Conservation (phyloP, 2,329 filamentous ascomycete species). For the Atkinsonella hypoxylon region DNA sequence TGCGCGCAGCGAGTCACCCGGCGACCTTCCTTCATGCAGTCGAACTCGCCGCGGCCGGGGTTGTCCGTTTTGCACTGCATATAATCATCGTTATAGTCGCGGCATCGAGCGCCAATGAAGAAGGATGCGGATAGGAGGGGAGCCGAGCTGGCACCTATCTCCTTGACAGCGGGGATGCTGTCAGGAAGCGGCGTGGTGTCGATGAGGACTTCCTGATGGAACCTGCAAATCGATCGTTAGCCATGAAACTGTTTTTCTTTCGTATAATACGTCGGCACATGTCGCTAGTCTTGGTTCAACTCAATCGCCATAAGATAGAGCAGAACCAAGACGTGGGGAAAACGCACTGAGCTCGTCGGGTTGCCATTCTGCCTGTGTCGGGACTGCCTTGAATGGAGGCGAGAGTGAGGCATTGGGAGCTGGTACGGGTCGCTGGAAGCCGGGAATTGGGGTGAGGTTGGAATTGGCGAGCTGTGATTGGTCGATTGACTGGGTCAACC, state of each 20-base stretch:
- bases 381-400: conserved; percentile 16
- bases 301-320: background rate
- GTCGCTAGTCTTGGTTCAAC: background rate
- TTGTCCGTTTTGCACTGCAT: conserved; percentile 99
- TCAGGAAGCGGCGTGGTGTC: conserved; percentile 93
- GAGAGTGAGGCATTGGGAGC: conserved; percentile 17
- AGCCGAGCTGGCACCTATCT: conserved; percentile 86
- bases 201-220: conserved; percentile 86
- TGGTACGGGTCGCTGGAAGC: conserved; percentile 1
- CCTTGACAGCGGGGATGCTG: conserved; percentile 82
- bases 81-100: conserved; percentile 94
- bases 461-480: conserved; percentile 29
- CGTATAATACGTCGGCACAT: background rate
- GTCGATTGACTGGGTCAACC: conserved; percentile 17
- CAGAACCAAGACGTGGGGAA: too few species aligned
- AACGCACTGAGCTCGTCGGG: conserved; percentile 31
- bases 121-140: conserved; percentile 84
- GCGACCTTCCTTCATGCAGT: conserved; percentile 92
- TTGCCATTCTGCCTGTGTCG: conserved; percentile 26
- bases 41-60: conserved; percentile 79
- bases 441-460: conserved; percentile 24
- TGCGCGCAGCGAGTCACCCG: conserved; percentile 93
- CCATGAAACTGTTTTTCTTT: background rate
- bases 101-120: conserved; percentile 95
- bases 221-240: conserved; percentile 44